A percentile compares a stretch with the other conserved stretches of the same genome.
Conservation (phyloP, 352 stramenopile species). For the Phytophthora europaea region DNA sequence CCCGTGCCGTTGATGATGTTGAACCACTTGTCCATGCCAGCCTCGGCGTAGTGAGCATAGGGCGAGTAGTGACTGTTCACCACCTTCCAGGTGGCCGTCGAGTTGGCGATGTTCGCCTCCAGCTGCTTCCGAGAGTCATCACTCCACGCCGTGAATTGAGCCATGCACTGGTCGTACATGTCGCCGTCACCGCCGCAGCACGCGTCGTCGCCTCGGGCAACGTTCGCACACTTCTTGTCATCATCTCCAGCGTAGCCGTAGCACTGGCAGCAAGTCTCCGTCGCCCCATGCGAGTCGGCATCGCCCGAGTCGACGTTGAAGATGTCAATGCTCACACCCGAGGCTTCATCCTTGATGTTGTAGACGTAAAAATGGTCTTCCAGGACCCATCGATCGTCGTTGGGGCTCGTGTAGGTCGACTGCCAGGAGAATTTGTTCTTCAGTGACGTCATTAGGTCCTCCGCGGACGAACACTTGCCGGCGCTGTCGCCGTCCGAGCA, state of each 20-base stretch:
- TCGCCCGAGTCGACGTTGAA: conserved; percentile 69
- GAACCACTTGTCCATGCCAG: conserved; percentile 51
- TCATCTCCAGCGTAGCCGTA: conserved; percentile 58
- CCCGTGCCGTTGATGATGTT: conserved; percentile 46
- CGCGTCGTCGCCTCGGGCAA: conserved; percentile 46
- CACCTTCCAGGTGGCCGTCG: conserved; percentile 68
- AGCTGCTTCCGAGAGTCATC: conserved; percentile 53
- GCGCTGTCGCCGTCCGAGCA: conserved; percentile 40
- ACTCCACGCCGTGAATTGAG: conserved; percentile 49
- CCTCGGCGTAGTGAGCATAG: conserved; percentile 51
- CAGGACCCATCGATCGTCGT: conserved; percentile 61
- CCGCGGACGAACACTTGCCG: conserved; percentile 33
- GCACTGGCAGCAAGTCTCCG: conserved; percentile 65
- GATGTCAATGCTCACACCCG: conserved; percentile 59
- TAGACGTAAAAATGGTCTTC: conserved; percentile 66
- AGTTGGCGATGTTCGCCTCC: conserved; percentile 49
- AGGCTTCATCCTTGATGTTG: conserved; percentile 38
- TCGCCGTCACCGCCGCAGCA: conserved; percentile 46
- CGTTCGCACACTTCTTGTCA: conserved; percentile 46
- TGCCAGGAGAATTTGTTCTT: conserved; percentile 64
- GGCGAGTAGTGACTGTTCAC: conserved; percentile 72
- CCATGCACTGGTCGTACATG: conserved; percentile 54
- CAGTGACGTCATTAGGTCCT: conserved; percentile 31
- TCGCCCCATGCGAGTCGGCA: conserved; percentile 53
- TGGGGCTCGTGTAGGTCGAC: conserved; percentile 52